Percentiles rank a stretch among this genome's conserved stretches.
These are phyloP conservation scores for Scheffersomyces parashehatae DNA, from an alignment of 1,139 yeast species.

Conservation along the genomic window DNA sequence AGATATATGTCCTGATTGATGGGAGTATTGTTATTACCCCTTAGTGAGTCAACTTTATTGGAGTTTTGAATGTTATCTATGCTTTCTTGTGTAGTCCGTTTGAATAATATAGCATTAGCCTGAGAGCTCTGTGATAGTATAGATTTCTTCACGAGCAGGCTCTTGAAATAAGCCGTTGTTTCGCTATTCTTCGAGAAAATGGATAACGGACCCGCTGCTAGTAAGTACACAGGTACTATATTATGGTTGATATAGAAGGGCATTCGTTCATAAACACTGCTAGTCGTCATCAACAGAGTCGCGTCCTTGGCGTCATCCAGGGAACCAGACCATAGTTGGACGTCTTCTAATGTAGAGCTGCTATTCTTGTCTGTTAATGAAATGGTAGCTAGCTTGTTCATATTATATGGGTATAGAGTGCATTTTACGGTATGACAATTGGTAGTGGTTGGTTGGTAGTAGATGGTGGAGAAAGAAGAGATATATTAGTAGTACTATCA, in stretches of 20 bases:
- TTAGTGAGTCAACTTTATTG: too few species aligned
- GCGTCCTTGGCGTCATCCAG: background rate
- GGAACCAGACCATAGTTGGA: constrained; percentile 26
- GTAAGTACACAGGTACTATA: constrained; percentile 31
- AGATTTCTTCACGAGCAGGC: too few species aligned
- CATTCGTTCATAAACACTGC: constrained; percentile 3
- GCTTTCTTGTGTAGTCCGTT: constrained; percentile 1
- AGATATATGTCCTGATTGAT: constrained; percentile 5
- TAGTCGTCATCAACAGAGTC: too few species aligned
- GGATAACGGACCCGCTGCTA: constrained; percentile 22
- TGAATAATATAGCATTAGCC: constrained; percentile 14
- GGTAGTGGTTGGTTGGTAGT: background rate
- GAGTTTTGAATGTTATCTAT: too few species aligned
- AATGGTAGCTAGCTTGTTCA: constrained; percentile 14
- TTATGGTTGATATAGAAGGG: constrained; percentile 20
- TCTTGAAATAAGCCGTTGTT: constrained; percentile 28
- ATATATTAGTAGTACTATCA: too few species aligned
- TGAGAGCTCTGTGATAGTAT: too few species aligned
- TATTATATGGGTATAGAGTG: constrained; percentile 2
- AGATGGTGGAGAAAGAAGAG: too few species aligned
- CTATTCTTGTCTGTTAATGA: constrained; percentile 11
- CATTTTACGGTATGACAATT: background rate
- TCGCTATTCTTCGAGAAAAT: constrained; percentile 26
- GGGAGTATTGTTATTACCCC: too few species aligned
- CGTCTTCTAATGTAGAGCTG: constrained; percentile 13